Conservation (phyloP, 306 rosid species). For the Medicago ruthenica region DNA sequence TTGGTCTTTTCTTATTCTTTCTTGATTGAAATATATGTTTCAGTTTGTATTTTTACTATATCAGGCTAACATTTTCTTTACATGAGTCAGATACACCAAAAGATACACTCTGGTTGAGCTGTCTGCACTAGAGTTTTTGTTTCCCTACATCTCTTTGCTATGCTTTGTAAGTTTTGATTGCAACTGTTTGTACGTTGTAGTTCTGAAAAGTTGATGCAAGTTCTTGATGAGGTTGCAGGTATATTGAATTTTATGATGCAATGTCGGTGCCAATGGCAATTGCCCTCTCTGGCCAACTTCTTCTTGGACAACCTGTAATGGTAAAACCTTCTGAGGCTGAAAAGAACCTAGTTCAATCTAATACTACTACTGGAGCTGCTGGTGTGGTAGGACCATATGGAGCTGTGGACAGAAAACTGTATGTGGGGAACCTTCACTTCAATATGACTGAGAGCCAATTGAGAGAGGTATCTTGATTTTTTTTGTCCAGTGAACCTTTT, state of each 20-base stretch:
- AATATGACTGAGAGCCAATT: slow-evolving; percentile 96
- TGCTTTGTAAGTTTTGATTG: slow-evolving; percentile 77
- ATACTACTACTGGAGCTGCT: slow-evolving; percentile 64
- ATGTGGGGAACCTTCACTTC: slow-evolving; percentile 97
- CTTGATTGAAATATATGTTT: slow-evolving; percentile 37
- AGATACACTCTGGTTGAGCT: slow-evolving; percentile 87
- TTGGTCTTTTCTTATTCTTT: slow-evolving; percentile 34
- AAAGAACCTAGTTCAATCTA: slow-evolving; percentile 96
- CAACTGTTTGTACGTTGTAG: slow-evolving; percentile 40
- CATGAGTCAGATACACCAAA: slow-evolving; percentile 79
- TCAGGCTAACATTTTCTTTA: slow-evolving; percentile 70
- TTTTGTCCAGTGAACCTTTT: slow-evolving; percentile 18
- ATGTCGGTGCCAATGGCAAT: slow-evolving; percentile 99
- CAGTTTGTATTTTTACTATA: slow-evolving; percentile 42
- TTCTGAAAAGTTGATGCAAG: slow-evolving; percentile 52
- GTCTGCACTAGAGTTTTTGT: slow-evolving; percentile 79
- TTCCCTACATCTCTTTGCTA: slow-evolving; percentile 75
- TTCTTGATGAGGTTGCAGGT: slow-evolving; percentile 69
- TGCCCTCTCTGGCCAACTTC: slow-evolving; percentile 93
- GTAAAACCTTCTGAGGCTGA: slow-evolving; percentile 99
- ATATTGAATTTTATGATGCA: slow-evolving; percentile 95
- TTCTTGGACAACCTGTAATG: slow-evolving; percentile 98
- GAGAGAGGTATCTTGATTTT: slow-evolving; percentile 75
- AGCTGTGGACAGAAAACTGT: slow-evolving; percentile 92
- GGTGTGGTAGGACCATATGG: slow-evolving; percentile 88